A percentile compares a stretch with the other conserved stretches of the same genome.
Conservation (phyloP, 2,329 filamentous ascomycete genomes). For the Arthrobotrys conoides region DNA sequence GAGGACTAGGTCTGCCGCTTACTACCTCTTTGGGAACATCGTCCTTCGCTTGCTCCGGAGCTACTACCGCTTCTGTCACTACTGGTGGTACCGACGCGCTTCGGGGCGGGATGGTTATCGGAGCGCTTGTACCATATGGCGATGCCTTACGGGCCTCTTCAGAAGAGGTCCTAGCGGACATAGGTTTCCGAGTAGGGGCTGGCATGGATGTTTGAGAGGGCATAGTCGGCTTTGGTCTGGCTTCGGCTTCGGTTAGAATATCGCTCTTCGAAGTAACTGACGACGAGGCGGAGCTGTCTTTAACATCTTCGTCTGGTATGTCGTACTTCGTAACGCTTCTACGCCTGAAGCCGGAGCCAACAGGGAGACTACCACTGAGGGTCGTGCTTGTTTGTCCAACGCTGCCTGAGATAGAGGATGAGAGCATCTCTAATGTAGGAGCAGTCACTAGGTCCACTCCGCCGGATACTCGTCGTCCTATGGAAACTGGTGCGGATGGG, state of each 20-base stretch:
- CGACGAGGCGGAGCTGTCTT: conserved; percentile 61
- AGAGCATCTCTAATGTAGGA: conserved; percentile 56
- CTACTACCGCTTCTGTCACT: conserved; percentile 51
- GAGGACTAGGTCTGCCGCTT: conserved; percentile 61
- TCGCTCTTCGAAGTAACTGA: conserved; percentile 59
- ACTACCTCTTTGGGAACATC: conserved; percentile 61
- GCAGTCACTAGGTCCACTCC: conserved; percentile 49
- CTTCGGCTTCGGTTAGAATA: conserved; percentile 27
- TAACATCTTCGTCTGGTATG: conserved; percentile 60
- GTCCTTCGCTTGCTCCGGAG: conserved; percentile 60
- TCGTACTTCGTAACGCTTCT: conserved; percentile 60
- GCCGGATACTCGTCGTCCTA: conserved; percentile 49
- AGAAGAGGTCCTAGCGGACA: conserved; percentile 28
- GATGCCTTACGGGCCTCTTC: conserved; percentile 40
- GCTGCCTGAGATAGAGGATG: conserved; percentile 43
- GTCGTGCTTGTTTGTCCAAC: conserved; percentile 23
- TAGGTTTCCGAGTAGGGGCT: conserved; percentile 13
- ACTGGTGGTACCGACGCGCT: conserved; percentile 39
- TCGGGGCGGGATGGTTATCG: conserved; percentile 53
- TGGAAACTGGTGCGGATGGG: conserved; percentile 37
- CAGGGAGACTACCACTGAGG: conserved; percentile 43
- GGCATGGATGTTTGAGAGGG: conserved; percentile 17
- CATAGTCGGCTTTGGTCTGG: conserved; percentile 18
- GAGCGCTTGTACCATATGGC: conserved; percentile 54
- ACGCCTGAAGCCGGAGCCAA: conserved; percentile 54